Base-by-base conservation (phyloP, 306 rosid genomes). In the Rosa multiflora region DNA sequence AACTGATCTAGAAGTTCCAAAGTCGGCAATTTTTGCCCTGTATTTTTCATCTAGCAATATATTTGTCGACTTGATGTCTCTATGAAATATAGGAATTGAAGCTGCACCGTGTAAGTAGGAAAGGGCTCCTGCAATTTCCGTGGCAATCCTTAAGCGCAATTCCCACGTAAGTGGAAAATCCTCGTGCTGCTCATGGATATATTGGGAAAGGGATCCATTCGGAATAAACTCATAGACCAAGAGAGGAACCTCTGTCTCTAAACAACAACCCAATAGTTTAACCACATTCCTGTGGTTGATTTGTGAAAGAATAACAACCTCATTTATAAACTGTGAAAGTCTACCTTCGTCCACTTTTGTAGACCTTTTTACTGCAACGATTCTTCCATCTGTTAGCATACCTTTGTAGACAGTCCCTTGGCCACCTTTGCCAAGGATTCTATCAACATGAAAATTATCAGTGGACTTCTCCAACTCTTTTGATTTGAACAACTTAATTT, bases 1-100 rank as follows among this genome's bases (percentile, higher is more conserved):
- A 47, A 76, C 43, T 5, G 80, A 32, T 76, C 84, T 76, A 49
- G 84, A 81, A 35, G 81, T 81, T 9, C 84, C 84, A 40, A 81
- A 81, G 10, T 81, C 81, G 0, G 81, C 81, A 10, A 81, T 39
- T 81, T 81, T 81, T 6, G 84, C 84, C 46, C 67, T 76, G 32
- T 68, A 81, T 8, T 81, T 81, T 12, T 71, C 73, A 11, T 81
- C 84, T 5, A 81, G 40, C 9, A 76, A 53, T n/a, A 81, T 76
- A 20, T 76, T 81, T 13, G 72, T 48, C 13, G 84, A 81, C 73
- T 81, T 81, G 47, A 81, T 59, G 49, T 81, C 81, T 18, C 84
- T 67, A 17, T 76, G 81, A 5, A 47, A 81, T 14, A 76, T 70
- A 4, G 81, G 84, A 70, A 59, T 39, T 35, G 81, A 23, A 13